Evolutionary conservation across 331 rosid species (phyloP).

Genomic region (Acacia concinna): DNA sequence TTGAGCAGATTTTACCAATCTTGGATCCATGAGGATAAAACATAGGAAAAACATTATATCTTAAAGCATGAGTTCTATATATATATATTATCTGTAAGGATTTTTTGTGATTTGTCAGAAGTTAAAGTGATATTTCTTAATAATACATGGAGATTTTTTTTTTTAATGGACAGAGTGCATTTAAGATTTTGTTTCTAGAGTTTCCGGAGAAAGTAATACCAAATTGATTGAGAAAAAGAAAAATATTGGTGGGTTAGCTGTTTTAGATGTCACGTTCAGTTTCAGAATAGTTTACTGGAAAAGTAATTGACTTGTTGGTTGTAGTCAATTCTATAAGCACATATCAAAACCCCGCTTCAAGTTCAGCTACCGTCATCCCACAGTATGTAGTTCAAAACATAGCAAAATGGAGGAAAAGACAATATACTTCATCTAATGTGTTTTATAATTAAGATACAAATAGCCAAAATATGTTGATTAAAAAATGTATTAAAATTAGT

Average conservation of each 20-base stretch:
- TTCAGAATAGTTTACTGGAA: not conserved
- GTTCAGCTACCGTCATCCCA: no score
- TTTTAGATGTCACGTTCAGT: not conserved
- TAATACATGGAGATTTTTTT: not conserved
- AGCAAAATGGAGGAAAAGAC: not conserved
- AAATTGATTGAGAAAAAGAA: not conserved
- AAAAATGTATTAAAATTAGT: no score
- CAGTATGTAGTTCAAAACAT: no score
- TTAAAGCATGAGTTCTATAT: not conserved
- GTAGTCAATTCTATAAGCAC: not conserved
- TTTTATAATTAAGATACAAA: no score
- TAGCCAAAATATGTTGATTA: no score
- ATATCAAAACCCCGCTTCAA: not conserved
- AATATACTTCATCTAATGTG: not conserved
- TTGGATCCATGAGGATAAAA: slow-evolving; percentile 5
- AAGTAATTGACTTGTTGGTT: slow-evolving; percentile 9
- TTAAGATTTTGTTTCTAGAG: not conserved
- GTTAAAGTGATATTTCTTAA: not conserved
- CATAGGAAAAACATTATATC: not conserved
- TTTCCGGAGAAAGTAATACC: not conserved
- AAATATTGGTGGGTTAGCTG: not conserved
- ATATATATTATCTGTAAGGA: not conserved
- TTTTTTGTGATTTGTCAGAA: not conserved
- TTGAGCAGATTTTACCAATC: slow-evolving; percentile 4
- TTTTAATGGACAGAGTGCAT: not conserved